Evolutionary conservation across 1,139 yeast genomes (phyloP).

Genomic region (Suhomyces bribrorum): DNA sequence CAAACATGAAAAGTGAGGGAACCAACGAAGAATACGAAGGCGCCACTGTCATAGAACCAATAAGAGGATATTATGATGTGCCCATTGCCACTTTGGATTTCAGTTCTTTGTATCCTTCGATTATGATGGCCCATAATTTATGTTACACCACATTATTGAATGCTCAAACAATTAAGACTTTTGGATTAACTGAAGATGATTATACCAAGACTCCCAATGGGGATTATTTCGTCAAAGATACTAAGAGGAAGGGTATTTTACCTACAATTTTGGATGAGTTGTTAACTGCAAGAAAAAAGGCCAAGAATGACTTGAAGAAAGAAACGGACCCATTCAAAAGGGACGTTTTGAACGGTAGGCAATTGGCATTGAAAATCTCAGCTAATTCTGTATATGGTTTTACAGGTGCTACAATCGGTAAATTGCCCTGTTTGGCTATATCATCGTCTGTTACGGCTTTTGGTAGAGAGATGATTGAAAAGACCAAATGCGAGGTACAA

Average conservation of each 20-base stretch:
- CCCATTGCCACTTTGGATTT: constrained; percentile 98
- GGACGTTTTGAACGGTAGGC: constrained; percentile 95
- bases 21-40: constrained; percentile 94
- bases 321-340: constrained; percentile 94
- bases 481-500: constrained; percentile 85
- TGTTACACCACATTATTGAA: constrained; percentile 90
- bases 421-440: constrained; percentile 92
- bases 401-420: constrained; percentile 98
- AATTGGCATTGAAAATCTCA: constrained; percentile 90
- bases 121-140: constrained; percentile 98
- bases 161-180: constrained; percentile 65
- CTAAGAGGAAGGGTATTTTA: constrained; percentile 75
- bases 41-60: constrained; percentile 97
- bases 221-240: constrained; percentile 80
- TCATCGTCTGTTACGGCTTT: constrained; percentile 95
- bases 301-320: constrained; percentile 83
- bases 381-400: constrained; percentile 99
- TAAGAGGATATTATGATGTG: constrained; percentile 90
- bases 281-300: constrained; percentile 87
- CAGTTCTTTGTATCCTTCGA: constrained; percentile 95
- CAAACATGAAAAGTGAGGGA: constrained; percentile 85
- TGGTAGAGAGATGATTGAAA: constrained; percentile 96
- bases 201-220: constrained; percentile 90
- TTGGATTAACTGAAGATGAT: constrained; percentile 68
- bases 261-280: constrained; percentile 92